phyloP scores from a whole-genome alignment of 2,329 filamentous ascomycete species.

The Talaromyces sp. region DNA sequence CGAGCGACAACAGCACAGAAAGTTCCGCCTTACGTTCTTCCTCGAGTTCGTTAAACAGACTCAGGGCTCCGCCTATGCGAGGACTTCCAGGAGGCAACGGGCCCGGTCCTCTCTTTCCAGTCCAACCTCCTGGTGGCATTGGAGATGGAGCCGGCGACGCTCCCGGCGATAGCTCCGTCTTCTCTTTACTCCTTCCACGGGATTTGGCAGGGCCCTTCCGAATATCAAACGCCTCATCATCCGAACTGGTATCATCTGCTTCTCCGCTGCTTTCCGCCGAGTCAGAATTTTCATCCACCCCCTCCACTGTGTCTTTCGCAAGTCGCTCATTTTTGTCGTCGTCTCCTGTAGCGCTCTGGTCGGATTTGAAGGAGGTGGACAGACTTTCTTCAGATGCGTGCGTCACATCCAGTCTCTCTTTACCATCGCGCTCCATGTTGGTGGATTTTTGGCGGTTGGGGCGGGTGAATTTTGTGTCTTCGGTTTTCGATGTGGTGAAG shows the following conservation, averaged over 20 bases:
- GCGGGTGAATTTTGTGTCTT: constrained; percentile 18
- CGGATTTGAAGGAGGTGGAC: neutral
- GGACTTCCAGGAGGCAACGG: constrained; percentile 11
- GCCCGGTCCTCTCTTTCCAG: constrained; percentile 23
- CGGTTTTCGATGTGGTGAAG: neutral
- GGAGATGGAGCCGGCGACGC: constrained; percentile 9
- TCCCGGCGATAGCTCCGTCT: constrained; percentile 8
- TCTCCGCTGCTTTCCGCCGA: constrained; percentile 67
- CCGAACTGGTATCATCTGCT: constrained; percentile 48
- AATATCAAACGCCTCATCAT: constrained; percentile 57
- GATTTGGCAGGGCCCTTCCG: constrained; percentile 35
- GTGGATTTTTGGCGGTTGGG: constrained; percentile 52
- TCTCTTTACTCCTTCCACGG: constrained; percentile 26
- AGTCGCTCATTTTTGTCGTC: constrained; percentile 52
- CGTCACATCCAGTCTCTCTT: constrained; percentile 67
- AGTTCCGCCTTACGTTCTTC: constrained; percentile 63
- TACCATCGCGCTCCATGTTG: constrained; percentile 66
- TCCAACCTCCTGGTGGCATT: constrained; percentile 30
- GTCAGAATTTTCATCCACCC: constrained; percentile 52
- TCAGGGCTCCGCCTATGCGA: constrained; percentile 46
- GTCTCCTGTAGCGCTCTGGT: neutral
- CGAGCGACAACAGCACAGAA: neutral
- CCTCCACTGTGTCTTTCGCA: constrained; percentile 66
- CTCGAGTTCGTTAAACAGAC: constrained; percentile 68
- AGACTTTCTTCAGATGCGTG: constrained; percentile 55